Evolutionary conservation across 495 filamentous ascomycete species (phyloP), one percentile per base, ranked within the genome.

Genomic region (Podospora conica): DNA sequence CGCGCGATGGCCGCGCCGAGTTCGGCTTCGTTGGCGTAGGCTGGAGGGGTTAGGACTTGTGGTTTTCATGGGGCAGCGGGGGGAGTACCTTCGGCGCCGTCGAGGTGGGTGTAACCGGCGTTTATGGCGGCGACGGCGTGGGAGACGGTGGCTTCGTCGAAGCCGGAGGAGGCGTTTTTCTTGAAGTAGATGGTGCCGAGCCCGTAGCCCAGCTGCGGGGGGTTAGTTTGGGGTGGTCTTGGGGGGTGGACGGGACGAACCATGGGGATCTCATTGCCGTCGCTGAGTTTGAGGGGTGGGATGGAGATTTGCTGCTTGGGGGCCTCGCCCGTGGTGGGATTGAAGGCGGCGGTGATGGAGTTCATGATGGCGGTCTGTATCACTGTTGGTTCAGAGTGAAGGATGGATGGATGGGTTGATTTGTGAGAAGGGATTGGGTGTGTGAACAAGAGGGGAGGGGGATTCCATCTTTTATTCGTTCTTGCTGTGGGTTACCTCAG

Each of bases 1-100:
- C 89, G 83, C 65, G 87, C 82, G 74, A 96, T 92, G 11, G 88
- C 91, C 15, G 80, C 71, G 48, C 92, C 92, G 27, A 94, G 78
- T 70, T 94, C 91, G 40, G 75, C 68, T 73, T 96, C 92, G 53
- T 92, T 96, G 68, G 86, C 83, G 79, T 96, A 95, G 62, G 83
- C 89, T 90, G 63, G 29, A 10, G 24, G 55, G 22, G 22, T 68
- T 23, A 65, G 68, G n/a, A n/a, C n/a, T n/a, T 15, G 61, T 11
- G 48, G 59, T 12, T 55, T 29, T 7, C 22, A 23, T 12, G n/a
- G 60, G 31, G 15, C 18, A 20, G 27, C 27, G 60, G 33, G 23
- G 27, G 58, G 66, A 64, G 33, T 24, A 85, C 83, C 69, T 78
- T 96, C 89, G 27, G 92, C 92, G 10, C 88, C 87, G 76, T 96